These are phyloP conservation scores for Ceriops decandra DNA, from an alignment of 345 rosid genomes.

Conservation along the genomic window DNA sequence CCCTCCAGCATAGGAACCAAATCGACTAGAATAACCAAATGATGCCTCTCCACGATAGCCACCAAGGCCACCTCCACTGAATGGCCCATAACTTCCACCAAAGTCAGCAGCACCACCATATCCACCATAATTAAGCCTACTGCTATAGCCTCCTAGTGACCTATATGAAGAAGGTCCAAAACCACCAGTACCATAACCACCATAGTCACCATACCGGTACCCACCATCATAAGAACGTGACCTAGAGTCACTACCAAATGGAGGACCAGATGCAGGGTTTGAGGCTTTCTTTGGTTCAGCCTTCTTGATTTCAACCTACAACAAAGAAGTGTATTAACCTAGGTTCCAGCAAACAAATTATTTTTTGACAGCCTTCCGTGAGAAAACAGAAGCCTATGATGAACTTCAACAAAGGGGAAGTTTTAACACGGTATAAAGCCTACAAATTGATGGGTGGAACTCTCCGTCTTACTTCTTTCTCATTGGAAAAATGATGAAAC, in stretches of 20 bases:
- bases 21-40: constrained; percentile 26
- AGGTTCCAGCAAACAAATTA: constrained; percentile 12
- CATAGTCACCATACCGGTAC: constrained; percentile 23
- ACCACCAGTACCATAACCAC: constrained; percentile 26
- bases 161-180: constrained; percentile 32
- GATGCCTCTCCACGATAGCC: constrained; percentile 25
- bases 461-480: too few species aligned
- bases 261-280: constrained; percentile 26
- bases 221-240: constrained; percentile 24
- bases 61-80: constrained; percentile 21
- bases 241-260: constrained; percentile 34
- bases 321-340: constrained; percentile 32
- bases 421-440: too few species aligned
- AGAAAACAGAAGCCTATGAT: neutral
- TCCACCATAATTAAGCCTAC: constrained; percentile 31
- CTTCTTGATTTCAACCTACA: constrained; percentile 37
- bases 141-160: constrained; percentile 20
- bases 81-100: constrained; percentile 23
- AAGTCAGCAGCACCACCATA: constrained; percentile 21
- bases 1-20: constrained; percentile 15
- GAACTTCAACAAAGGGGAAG: too few species aligned
- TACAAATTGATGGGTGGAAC: too few species aligned
- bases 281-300: constrained; percentile 34
- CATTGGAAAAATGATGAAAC: too few species aligned
- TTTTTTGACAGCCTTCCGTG: constrained; percentile 13